These are phyloP conservation scores for Aleurites moluccanus DNA, from an alignment of 441 rosid species.

Conservation along the genomic window DNA sequence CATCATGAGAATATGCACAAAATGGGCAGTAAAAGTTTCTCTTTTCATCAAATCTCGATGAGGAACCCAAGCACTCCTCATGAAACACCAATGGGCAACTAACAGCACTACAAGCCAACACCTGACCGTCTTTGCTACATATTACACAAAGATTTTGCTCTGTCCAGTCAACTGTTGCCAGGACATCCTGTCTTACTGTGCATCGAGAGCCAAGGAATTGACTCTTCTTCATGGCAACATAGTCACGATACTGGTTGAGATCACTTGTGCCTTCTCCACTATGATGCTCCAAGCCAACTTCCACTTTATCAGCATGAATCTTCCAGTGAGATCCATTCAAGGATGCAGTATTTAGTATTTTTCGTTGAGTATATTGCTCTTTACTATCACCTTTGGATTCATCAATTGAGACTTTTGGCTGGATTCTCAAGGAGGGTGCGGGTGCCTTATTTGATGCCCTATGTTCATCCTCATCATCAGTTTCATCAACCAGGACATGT, in stretches of 20 bases:
- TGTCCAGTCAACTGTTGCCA: conserved; percentile 24
- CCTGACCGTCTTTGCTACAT: conserved; percentile 47
- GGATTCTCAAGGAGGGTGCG: conserved; percentile 11
- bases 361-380: neutral
- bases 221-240: conserved; percentile 36
- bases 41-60: conserved; percentile 33
- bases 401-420: conserved; percentile 10
- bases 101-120: conserved; percentile 43
- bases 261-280: conserved; percentile 34
- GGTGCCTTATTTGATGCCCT: neutral
- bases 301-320: conserved; percentile 11
- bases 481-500: conserved; percentile 18
- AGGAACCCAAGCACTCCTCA: conserved; percentile 46
- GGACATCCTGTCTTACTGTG: conserved; percentile 24
- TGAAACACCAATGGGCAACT: conserved; percentile 53
- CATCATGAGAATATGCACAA: conserved; percentile 49
- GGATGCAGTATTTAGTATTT: conserved; percentile 11
- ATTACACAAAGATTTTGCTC: conserved; percentile 47
- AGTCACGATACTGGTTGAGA: conserved; percentile 24
- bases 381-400: neutral
- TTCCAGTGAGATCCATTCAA: conserved; percentile 10
- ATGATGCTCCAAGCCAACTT: conserved; percentile 17
- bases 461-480: conserved; percentile 10
- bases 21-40: conserved; percentile 58
- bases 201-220: conserved; percentile 40